These are phyloP conservation scores for Trypanosoma cruzi DNA, from an alignment of 208 protist genomes.

Conservation along the genomic window DNA sequence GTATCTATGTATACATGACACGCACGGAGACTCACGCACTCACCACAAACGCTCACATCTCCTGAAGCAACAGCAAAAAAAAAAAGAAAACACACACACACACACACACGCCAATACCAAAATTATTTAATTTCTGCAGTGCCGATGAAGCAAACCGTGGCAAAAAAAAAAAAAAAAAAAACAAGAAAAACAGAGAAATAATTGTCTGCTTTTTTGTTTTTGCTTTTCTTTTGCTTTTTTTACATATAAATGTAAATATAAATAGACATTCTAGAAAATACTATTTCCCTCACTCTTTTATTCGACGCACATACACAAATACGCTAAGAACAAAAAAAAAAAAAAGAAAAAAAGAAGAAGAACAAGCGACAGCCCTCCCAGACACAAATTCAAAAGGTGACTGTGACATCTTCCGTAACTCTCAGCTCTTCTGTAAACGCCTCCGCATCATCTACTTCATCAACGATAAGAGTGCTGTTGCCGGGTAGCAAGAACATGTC, in stretches of 20 bases:
- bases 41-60: neutral
- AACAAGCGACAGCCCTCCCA: too few species aligned
- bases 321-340: constrained; percentile 2
- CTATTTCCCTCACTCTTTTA: too few species aligned
- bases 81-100: too few species aligned
- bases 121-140: too few species aligned
- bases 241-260: neutral
- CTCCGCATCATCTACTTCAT: neutral
- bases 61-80: constrained; percentile 1
- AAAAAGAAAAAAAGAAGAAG: too few species aligned
- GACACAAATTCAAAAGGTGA: constrained; percentile 10
- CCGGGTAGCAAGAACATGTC: constrained; percentile 11
- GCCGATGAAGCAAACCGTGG: too few species aligned
- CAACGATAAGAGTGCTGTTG: neutral
- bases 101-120: too few species aligned
- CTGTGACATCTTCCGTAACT: constrained; percentile 5
- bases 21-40: neutral
- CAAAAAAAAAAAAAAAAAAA: constrained; percentile 16
- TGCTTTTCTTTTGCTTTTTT: too few species aligned
- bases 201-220: too few species aligned
- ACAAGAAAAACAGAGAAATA: constrained; percentile 6
- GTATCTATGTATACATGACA: too few species aligned
- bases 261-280: neutral
- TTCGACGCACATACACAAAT: constrained; percentile 18
- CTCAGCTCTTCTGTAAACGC: neutral